These are phyloP conservation scores for Macroventuria anomochaeta DNA, from an alignment of 2,329 filamentous ascomycete species.

Conservation along the genomic window DNA sequence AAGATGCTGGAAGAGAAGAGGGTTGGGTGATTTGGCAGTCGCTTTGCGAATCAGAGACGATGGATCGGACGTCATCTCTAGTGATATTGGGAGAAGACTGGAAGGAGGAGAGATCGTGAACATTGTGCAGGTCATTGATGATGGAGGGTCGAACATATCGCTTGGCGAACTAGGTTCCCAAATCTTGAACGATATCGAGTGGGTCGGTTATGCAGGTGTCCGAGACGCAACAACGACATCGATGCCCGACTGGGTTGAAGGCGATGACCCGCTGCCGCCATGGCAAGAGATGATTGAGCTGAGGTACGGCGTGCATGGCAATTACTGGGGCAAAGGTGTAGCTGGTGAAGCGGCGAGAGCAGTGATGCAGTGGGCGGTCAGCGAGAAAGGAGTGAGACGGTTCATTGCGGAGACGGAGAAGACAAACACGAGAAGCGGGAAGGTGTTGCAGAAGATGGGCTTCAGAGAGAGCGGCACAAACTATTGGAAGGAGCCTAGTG, in stretches of 20 bases:
- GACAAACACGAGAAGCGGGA: constrained; percentile 28
- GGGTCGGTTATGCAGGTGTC: constrained; percentile 30
- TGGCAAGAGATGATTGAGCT: constrained; percentile 29
- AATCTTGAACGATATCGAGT: constrained; percentile 2
- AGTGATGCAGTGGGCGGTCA: constrained; percentile 25
- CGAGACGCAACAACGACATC: constrained; percentile 27
- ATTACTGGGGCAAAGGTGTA: constrained; percentile 24
- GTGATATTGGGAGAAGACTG: not conserved
- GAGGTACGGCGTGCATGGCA: constrained; percentile 22
- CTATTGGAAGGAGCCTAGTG: constrained; percentile 27
- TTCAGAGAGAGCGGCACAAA: constrained; percentile 23
- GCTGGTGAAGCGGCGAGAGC: constrained; percentile 25
- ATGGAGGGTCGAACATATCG: not conserved
- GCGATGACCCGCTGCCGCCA: constrained; percentile 18
- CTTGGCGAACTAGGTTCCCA: not conserved
- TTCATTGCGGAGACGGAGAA: constrained; percentile 35
- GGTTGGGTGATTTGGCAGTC: constrained; percentile 24
- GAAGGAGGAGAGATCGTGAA: not conserved
- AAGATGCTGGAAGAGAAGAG: constrained; percentile 18
- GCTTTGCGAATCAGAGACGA: constrained; percentile 9
- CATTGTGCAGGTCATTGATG: not conserved
- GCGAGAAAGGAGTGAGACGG: constrained; percentile 17
- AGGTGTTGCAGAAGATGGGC: constrained; percentile 36
- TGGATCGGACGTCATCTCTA: not conserved
- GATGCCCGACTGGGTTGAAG: constrained; percentile 13